Evolutionary conservation across 257 asterid species (phyloP).

Genomic region (Handroanthus guayacan): DNA sequence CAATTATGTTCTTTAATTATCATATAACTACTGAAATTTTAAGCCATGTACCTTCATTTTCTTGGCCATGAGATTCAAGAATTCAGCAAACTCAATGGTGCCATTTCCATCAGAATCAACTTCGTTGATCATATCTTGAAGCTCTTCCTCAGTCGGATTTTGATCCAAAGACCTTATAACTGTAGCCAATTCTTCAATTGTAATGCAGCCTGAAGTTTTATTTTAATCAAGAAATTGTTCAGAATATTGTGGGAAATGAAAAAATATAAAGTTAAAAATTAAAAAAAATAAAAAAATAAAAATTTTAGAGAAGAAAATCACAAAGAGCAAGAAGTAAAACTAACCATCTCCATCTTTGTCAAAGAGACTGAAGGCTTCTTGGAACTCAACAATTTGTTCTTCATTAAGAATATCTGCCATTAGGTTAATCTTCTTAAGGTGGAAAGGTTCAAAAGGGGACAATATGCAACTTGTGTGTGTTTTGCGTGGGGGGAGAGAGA

Average conservation of each 20-base stretch:
- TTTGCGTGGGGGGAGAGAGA: conserved; percentile 24
- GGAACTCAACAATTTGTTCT: conserved; percentile 47
- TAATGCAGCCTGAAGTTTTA: conserved; percentile 49
- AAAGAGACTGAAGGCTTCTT: conserved; percentile 53
- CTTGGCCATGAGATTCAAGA: conserved; percentile 55
- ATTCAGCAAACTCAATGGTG: conserved; percentile 56
- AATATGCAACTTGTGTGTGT: conserved; percentile 23
- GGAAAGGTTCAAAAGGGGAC: not conserved
- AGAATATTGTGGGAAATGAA: not conserved
- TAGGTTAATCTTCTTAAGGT: not conserved
- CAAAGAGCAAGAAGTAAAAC: not conserved
- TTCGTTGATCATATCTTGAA: conserved; percentile 57
- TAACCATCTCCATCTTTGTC: conserved; percentile 60
- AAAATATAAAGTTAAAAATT: not conserved
- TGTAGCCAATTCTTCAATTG: conserved; percentile 51
- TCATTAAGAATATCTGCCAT: conserved; percentile 45
- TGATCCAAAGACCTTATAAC: conserved; percentile 53
- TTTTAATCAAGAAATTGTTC: not conserved
- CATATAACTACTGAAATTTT: too few species aligned
- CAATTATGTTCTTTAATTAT: too few species aligned
- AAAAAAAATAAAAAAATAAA: not conserved
- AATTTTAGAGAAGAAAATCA: not conserved
- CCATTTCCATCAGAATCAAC: conserved; percentile 58
- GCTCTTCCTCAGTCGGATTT: conserved; percentile 53
- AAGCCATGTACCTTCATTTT: conserved; percentile 49